Percentiles rank a stretch among this genome's conserved stretches.
phyloP scores from a whole-genome alignment of 1,284 basidiomycete genomes.

The Trichosporon sp. region DNA sequence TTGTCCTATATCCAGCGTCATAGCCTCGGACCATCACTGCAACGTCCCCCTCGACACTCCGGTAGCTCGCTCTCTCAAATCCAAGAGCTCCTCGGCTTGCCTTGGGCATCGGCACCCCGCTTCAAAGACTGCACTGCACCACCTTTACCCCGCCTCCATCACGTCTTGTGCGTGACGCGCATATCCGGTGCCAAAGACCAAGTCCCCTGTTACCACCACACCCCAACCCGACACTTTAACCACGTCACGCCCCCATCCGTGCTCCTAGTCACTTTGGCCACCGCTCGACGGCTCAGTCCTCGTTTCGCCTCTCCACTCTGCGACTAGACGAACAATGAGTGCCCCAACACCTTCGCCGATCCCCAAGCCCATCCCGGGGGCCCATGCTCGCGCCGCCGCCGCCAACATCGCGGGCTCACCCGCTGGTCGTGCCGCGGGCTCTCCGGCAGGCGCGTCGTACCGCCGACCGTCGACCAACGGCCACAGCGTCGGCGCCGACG shows the following conservation, averaged over 20 bases:
- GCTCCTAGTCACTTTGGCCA: neutral
- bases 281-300: neutral
- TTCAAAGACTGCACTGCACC: neutral
- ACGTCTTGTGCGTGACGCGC: neutral
- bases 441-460: conserved; percentile 4
- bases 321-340: neutral
- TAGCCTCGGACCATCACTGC: neutral
- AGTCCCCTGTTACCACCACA: neutral
- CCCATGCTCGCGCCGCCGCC: conserved; percentile 36
- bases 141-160: neutral
- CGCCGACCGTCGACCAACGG: conserved; percentile 13
- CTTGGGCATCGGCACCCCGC: neutral
- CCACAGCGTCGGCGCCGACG: conserved; percentile 10
- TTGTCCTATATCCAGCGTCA: neutral
- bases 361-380: conserved; percentile 33
- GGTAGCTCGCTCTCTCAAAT: neutral
- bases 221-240: conserved; percentile 1
- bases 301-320: conserved; percentile 21
- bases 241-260: neutral
- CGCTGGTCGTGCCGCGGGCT: neutral
- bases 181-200: neutral
- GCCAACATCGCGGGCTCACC: conserved; percentile 15
- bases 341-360: conserved; percentile 2
- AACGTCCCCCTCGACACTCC: neutral
- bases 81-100: neutral